Conservation (phyloP, 129 eudicot species). For the Cynara cardunculus region DNA sequence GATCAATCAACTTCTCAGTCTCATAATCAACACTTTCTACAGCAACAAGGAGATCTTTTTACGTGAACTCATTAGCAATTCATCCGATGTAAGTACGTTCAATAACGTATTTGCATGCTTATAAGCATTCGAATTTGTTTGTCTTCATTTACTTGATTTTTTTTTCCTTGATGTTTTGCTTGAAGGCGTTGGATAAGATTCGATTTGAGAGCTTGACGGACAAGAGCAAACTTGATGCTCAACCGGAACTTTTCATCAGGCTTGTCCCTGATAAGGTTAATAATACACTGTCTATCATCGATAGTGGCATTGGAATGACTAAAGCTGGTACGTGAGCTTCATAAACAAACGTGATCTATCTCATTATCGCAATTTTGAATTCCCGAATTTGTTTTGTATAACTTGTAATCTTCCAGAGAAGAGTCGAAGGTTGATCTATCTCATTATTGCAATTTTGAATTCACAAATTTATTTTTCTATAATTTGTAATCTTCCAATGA, state of each 20-base stretch:
- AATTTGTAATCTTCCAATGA: not conserved
- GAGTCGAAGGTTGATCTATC: too few species aligned
- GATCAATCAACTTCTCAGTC: conserved; percentile 36
- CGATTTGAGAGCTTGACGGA: conserved; percentile 31
- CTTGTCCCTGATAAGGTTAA: conserved; percentile 24
- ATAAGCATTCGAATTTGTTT: not conserved
- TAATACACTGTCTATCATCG: conserved; percentile 27
- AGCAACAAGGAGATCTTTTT: conserved; percentile 37
- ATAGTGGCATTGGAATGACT: conserved; percentile 31
- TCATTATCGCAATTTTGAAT: not conserved
- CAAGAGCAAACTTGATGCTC: conserved; percentile 34
- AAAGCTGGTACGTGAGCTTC: conserved; percentile 11
- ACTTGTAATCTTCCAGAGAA: too few species aligned
- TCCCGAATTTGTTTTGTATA: too few species aligned
- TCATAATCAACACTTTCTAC: conserved; percentile 10
- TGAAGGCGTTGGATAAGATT: conserved; percentile 24
- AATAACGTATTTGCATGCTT: not conserved
- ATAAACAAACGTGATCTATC: not conserved
- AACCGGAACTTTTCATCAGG: conserved; percentile 31
- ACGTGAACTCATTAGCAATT: conserved; percentile 33
- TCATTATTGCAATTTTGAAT: not conserved
- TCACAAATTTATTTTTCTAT: not conserved
- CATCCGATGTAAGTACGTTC: conserved; percentile 19
- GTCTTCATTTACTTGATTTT: not conserved
- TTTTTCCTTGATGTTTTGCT: not conserved